Conservation (phyloP, 345 rosid genomes). For the Viola odorata region DNA sequence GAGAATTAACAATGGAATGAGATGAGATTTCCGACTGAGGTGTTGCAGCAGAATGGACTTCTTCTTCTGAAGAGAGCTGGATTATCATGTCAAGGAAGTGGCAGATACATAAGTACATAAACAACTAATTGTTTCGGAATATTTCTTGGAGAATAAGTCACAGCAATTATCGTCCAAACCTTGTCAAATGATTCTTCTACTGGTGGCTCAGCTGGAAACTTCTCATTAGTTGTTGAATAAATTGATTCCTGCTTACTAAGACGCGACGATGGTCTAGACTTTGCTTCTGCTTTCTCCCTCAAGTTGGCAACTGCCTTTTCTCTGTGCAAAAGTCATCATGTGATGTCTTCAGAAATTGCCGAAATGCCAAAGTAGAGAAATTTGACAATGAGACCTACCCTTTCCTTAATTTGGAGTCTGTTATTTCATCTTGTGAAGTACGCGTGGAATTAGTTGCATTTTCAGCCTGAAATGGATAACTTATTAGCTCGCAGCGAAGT, state of each 20-base stretch:
- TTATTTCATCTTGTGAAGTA: constrained; percentile 20
- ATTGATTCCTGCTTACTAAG: constrained; percentile 24
- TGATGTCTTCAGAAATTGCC: not conserved
- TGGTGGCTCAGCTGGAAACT: constrained; percentile 22
- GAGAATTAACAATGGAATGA: constrained; percentile 27
- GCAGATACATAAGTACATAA: not conserved
- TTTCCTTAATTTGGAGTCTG: constrained; percentile 2
- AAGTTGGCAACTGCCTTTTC: constrained; percentile 6
- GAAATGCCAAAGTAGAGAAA: not conserved
- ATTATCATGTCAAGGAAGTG: constrained; percentile 5
- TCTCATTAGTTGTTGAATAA: constrained; percentile 17
- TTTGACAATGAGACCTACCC: constrained; percentile 24
- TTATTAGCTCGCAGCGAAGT: not conserved
- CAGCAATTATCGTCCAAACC: constrained; percentile 13
- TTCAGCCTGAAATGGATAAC: constrained; percentile 21
- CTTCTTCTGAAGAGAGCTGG: constrained; percentile 42
- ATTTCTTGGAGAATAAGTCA: not conserved
- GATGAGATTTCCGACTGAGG: constrained; percentile 18
- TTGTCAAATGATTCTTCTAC: constrained; percentile 27
- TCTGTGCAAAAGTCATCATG: constrained; percentile 5
- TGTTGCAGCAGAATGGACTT: constrained; percentile 19
- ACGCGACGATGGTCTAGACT: constrained; percentile 12
- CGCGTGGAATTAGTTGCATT: constrained; percentile 10
- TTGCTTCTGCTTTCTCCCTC: constrained; percentile 27
- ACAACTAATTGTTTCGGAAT: not conserved